A percentile compares a stretch with the other conserved stretches of the same genome.
Conservation (phyloP, 176 grass and related monocot species). For the Juncus inflexus region DNA sequence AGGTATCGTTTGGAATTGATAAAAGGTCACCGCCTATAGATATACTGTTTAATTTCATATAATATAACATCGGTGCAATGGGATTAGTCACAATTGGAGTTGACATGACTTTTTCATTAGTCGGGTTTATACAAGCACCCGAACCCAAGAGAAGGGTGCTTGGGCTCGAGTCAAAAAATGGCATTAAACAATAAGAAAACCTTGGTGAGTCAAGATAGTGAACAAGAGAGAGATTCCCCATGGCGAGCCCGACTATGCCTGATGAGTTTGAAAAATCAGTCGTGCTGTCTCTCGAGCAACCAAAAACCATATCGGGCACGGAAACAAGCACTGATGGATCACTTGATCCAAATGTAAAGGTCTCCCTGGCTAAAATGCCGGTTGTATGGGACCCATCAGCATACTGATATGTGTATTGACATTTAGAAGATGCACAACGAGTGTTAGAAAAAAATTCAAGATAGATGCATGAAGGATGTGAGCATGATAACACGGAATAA, state of each 20-base stretch:
- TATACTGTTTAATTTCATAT: constrained; percentile 19
- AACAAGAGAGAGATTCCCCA: constrained; percentile 22
- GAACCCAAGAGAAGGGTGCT: constrained; percentile 24
- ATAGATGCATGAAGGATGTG: constrained; percentile 8
- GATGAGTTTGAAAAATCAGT: constrained; percentile 8
- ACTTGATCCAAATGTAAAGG: constrained; percentile 23
- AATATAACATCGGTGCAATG: constrained; percentile 9
- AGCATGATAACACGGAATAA: constrained; percentile 33
- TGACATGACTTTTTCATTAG: background rate
- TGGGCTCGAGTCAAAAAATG: constrained; percentile 11
- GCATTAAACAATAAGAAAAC: constrained; percentile 29
- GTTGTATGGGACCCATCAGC: constrained; percentile 25
- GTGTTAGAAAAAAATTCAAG: constrained; percentile 10
- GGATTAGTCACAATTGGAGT: constrained; percentile 22
- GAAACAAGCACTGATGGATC: constrained; percentile 3
- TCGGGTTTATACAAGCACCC: constrained; percentile 13
- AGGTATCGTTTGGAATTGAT: constrained; percentile 9
- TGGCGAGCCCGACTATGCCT: constrained; percentile 21
- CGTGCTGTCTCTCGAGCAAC: constrained; percentile 16
- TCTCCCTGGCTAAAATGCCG: constrained; percentile 23
- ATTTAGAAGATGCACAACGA: constrained; percentile 32
- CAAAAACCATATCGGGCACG: constrained; percentile 19
- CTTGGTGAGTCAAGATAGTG: constrained; percentile 21
- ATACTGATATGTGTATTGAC: constrained; percentile 45
- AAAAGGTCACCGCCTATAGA: constrained; percentile 14